Evolutionary conservation across 1,284 basidiomycete species (phyloP).

Genomic region (Phenoliferia sp.): DNA sequence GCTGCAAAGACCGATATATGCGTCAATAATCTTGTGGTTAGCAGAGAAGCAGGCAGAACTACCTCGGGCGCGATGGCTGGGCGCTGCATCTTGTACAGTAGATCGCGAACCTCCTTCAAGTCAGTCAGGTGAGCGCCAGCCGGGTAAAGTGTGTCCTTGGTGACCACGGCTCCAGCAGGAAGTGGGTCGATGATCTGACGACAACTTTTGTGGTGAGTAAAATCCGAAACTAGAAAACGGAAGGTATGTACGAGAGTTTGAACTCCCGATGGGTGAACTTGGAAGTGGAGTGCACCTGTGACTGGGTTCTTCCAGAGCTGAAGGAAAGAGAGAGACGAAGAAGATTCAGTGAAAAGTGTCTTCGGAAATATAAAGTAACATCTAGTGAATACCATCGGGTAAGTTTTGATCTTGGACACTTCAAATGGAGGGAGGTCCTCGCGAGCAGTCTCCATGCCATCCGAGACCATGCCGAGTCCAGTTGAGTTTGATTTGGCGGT

Average conservation of each 20-base stretch:
- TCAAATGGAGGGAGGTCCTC: slow-evolving; percentile 68
- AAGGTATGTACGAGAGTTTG: not conserved
- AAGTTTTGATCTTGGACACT: slow-evolving; percentile 62
- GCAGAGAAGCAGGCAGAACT: slow-evolving; percentile 31
- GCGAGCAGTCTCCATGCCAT: slow-evolving; percentile 52
- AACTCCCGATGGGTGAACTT: slow-evolving; percentile 45
- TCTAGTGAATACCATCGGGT: slow-evolving; percentile 59
- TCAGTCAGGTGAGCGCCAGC: slow-evolving; percentile 67
- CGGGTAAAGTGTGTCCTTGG: slow-evolving; percentile 60
- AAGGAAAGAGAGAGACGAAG: slow-evolving; percentile 32
- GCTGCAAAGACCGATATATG: slow-evolving; percentile 10
- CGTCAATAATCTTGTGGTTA: not conserved
- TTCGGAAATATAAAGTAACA: slow-evolving; percentile 35
- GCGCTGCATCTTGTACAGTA: slow-evolving; percentile 72
- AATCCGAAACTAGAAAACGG: not conserved
- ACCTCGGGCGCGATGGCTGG: slow-evolving; percentile 69
- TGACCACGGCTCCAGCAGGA: slow-evolving; percentile 50
- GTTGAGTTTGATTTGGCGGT: slow-evolving; percentile 64
- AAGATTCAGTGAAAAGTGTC: not conserved
- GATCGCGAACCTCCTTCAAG: slow-evolving; percentile 61
- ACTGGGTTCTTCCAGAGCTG: slow-evolving; percentile 74
- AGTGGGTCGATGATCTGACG: slow-evolving; percentile 58
- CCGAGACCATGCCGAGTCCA: slow-evolving; percentile 67
- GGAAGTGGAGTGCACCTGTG: slow-evolving; percentile 67
- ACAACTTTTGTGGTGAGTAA: not conserved